Percentiles rank a stretch among this genome's conserved stretches.
These are phyloP conservation scores for Cavenderia fasciculata DNA, from an alignment of 78 protist species.

Conservation along the genomic window DNA sequence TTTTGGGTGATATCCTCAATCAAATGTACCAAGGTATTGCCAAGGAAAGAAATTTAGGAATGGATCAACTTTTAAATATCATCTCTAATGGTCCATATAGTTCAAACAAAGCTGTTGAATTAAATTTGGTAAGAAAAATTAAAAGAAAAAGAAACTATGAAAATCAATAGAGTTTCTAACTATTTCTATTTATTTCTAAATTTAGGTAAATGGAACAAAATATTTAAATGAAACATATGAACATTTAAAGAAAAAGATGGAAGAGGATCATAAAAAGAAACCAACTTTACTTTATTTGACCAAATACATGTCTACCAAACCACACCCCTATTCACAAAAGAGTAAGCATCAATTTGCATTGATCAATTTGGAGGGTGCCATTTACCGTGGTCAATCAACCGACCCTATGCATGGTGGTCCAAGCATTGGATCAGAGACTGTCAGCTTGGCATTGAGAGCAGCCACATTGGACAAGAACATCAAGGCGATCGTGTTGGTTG, in stretches of 20 bases:
- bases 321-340: not conserved
- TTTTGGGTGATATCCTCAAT: conserved; percentile 3
- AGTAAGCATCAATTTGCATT: conserved; percentile 19
- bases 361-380: conserved; percentile 30
- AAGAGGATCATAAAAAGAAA: not conserved
- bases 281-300: not conserved
- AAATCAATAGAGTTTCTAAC: not conserved
- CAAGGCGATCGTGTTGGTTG: conserved; percentile 43
- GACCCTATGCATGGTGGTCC: conserved; percentile 53
- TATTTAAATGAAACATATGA: conserved; percentile 32
- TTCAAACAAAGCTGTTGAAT: not conserved
- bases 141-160: not conserved
- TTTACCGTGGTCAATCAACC: conserved; percentile 15
- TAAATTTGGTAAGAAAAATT: conserved; percentile 24
- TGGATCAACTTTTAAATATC: not conserved
- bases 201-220: not conserved
- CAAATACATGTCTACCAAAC: conserved; percentile 14
- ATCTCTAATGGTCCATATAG: conserved; percentile 63
- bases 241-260: not conserved
- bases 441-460: conserved; percentile 30
- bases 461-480: conserved; percentile 38
- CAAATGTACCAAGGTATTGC: conserved; percentile 39
- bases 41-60: conserved; percentile 11
- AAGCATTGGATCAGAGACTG: conserved; percentile 47
- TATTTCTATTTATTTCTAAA: not conserved